phyloP scores from a whole-genome alignment of 768 basidiomycete genomes.

The Kwoniella dendrophila region DNA sequence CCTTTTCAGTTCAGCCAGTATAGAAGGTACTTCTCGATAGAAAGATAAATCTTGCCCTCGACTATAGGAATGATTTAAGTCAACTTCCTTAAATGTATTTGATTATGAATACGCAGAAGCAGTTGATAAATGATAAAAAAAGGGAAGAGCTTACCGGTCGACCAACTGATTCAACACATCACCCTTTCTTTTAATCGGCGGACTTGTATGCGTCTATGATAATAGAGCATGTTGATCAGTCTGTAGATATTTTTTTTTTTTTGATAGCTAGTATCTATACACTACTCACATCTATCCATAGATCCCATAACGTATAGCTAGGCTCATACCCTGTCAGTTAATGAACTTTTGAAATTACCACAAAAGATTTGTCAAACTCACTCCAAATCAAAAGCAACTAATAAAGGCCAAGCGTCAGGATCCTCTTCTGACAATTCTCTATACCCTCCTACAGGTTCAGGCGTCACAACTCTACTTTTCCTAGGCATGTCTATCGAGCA shows the following conservation, averaged over 20 bases:
- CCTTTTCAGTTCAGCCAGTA: constrained; percentile 64
- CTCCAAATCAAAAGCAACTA: constrained; percentile 80
- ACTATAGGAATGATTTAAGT: constrained; percentile 52
- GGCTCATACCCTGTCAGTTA: not conserved
- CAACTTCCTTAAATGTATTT: not conserved
- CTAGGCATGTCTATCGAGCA: constrained; percentile 26
- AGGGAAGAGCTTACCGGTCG: constrained; percentile 43
- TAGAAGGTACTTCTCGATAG: constrained; percentile 74
- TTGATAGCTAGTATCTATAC: not conserved
- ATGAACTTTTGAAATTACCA: not conserved
- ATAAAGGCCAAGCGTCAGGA: constrained; percentile 46
- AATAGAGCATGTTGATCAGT: not conserved
- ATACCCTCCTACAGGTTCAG: constrained; percentile 21
- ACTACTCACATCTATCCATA: constrained; percentile 71
- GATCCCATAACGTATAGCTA: constrained; percentile 82
- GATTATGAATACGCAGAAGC: not conserved
- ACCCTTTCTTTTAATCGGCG: constrained; percentile 55
- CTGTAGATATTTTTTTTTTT: not conserved
- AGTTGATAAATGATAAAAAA: constrained; percentile 1
- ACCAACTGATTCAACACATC: constrained; percentile 55
- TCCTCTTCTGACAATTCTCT: constrained; percentile 26
- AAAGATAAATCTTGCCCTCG: constrained; percentile 66
- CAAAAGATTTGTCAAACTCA: constrained; percentile 56
- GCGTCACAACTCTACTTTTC: constrained; percentile 12
- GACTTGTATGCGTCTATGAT: constrained; percentile 48